Conservation (phyloP, 768 basidiomycete genomes). For the Tremella yokohamensis region DNA sequence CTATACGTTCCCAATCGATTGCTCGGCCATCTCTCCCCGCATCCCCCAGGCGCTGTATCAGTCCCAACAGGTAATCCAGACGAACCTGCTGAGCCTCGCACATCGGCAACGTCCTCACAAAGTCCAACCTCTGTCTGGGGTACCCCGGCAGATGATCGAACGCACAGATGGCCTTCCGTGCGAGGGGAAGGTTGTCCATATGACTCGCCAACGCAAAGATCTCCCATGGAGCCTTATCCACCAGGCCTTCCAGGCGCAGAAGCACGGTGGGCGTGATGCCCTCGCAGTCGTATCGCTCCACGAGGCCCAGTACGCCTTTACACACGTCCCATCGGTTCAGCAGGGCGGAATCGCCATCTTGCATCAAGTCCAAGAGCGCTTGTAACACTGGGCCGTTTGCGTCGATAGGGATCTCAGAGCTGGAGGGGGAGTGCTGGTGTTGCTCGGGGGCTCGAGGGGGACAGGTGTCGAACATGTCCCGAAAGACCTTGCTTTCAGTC, state of each 20-base stretch:
- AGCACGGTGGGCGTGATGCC: neutral
- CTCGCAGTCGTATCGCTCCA: neutral
- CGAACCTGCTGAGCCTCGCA: neutral
- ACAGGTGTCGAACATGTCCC: neutral
- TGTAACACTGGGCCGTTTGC: neutral
- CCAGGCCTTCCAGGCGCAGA: neutral
- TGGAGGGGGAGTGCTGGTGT: neutral
- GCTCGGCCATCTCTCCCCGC: no score
- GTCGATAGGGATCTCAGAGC: neutral
- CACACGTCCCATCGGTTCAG: neutral
- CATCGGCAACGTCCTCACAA: neutral
- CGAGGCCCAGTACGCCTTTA: neutral
- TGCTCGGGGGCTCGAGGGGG: neutral
- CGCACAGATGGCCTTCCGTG: slow-evolving; percentile 1
- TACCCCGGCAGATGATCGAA: neutral
- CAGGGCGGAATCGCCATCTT: neutral
- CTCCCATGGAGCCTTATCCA: slow-evolving; percentile 10
- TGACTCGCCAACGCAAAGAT: slow-evolving; percentile 7
- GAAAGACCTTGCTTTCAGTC: neutral
- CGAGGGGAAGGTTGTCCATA: neutral
- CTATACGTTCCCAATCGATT: no score
- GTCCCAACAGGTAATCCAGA: slow-evolving; percentile 4
- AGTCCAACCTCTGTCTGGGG: neutral
- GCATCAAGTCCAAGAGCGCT: neutral
- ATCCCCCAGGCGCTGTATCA: neutral